Evolutionary conservation across 495 filamentous ascomycete genomes (phyloP).

Genomic region (Daldinia decipiens): DNA sequence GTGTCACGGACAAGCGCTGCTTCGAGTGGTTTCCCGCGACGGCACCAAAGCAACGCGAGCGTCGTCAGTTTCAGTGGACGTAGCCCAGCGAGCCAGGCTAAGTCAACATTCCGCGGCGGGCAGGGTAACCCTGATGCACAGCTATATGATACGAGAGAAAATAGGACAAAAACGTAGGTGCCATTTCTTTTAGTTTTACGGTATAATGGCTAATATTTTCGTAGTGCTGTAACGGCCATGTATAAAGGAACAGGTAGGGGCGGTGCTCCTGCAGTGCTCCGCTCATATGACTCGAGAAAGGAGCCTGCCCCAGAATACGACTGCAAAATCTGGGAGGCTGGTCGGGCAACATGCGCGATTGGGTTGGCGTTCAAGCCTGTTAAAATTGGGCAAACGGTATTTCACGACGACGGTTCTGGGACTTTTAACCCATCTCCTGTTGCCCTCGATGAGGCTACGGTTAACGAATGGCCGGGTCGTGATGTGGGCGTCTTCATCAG

Average conservation of each 20-base stretch:
- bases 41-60: constrained; percentile 69
- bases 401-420: constrained; percentile 91
- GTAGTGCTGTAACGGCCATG: constrained; percentile 87
- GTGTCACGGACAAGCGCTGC: constrained; percentile 54
- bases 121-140: constrained; percentile 70
- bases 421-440: constrained; percentile 91
- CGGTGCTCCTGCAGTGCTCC: constrained; percentile 74
- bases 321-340: constrained; percentile 95
- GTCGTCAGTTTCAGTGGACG: constrained; percentile 67
- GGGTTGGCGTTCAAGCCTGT: constrained; percentile 96
- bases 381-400: constrained; percentile 89
- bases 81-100: constrained; percentile 54
- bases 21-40: constrained; percentile 46
- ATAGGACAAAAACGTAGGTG: constrained; percentile 91
- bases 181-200: background rate
- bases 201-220: constrained; percentile 44
- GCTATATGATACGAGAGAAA: constrained; percentile 83
- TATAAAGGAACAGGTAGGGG: constrained; percentile 81
- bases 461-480: constrained; percentile 94
- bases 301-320: constrained; percentile 89
- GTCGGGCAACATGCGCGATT: constrained; percentile 91
- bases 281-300: constrained; percentile 93
- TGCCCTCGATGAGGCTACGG: constrained; percentile 86
- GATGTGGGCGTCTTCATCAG: constrained; percentile 91
- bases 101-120: constrained; percentile 59